These are phyloP conservation scores for Westerdykella ornata DNA, from an alignment of 2,329 filamentous ascomycete species.

Conservation along the genomic window DNA sequence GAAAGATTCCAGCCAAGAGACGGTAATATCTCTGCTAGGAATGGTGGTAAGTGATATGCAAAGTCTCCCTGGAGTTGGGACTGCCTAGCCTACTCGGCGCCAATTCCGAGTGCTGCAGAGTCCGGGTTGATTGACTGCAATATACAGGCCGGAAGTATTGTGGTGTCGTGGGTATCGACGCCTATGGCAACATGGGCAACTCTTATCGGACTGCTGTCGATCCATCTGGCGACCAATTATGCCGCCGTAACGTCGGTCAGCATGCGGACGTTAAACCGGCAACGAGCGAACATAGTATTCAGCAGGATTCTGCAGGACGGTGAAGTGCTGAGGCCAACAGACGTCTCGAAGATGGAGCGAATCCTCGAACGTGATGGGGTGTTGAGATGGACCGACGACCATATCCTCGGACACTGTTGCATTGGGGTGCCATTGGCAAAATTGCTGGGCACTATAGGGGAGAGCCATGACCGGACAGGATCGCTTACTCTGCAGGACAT, in stretches of 20 bases:
- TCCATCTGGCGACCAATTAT: constrained; percentile 82
- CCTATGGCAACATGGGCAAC: constrained; percentile 65
- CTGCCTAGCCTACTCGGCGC: neutral
- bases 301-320: constrained; percentile 40
- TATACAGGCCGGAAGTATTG: constrained; percentile 60
- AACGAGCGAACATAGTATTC: constrained; percentile 75
- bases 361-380: constrained; percentile 60
- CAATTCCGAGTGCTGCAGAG: constrained; percentile 2
- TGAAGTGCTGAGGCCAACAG: constrained; percentile 54
- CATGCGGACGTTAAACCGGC: constrained; percentile 78
- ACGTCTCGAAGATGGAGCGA: constrained; percentile 55
- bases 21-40: constrained; percentile 79
- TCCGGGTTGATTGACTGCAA: constrained; percentile 13
- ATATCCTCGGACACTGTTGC: constrained; percentile 47
- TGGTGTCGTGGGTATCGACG: constrained; percentile 69
- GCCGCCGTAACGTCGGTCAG: constrained; percentile 75
- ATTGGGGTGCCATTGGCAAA: constrained; percentile 47
- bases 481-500: constrained; percentile 22
- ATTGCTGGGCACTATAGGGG: constrained; percentile 23
- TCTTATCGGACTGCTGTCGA: constrained; percentile 62
- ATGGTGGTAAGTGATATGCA: constrained; percentile 55
- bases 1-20: constrained; percentile 93
- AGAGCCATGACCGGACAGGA: constrained; percentile 20
- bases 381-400: constrained; percentile 48
- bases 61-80: constrained; percentile 5